phyloP scores from a whole-genome alignment of 495 filamentous ascomycete species.

The Glarea lozoyensis region DNA sequence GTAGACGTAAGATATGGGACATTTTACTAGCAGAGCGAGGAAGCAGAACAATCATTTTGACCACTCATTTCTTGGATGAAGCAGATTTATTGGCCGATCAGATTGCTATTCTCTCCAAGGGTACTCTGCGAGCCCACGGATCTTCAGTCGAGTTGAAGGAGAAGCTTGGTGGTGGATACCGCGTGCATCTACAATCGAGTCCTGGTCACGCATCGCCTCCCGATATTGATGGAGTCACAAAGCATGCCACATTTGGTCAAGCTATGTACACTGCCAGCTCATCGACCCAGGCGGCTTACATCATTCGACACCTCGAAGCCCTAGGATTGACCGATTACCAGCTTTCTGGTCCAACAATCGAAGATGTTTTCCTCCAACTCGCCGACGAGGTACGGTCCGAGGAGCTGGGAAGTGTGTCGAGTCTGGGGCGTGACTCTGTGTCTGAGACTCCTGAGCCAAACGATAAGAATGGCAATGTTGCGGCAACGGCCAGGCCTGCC shows the following conservation, averaged over 20 bases:
- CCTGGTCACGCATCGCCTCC: slow-evolving; percentile 37
- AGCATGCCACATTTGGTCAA: slow-evolving; percentile 54
- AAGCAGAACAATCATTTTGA: slow-evolving; percentile 67
- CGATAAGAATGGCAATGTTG: slow-evolving; percentile 4
- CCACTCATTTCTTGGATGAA: slow-evolving; percentile 78
- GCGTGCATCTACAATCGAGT: slow-evolving; percentile 57
- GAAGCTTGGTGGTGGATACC: slow-evolving; percentile 63
- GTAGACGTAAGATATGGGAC: slow-evolving; percentile 79
- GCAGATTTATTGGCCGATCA: slow-evolving; percentile 69
- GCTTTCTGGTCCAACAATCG: slow-evolving; percentile 76
- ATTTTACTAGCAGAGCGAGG: slow-evolving; percentile 77
- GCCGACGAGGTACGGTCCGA: slow-evolving; percentile 68
- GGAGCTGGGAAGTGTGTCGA: slow-evolving; percentile 25
- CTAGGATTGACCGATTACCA: slow-evolving; percentile 59
- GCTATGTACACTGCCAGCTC: slow-evolving; percentile 58
- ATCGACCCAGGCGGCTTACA: slow-evolving; percentile 50
- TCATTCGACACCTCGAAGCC: slow-evolving; percentile 59
- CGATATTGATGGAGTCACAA: slow-evolving; percentile 42
- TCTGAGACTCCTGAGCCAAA: background rate
- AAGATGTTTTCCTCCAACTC: slow-evolving; percentile 78
- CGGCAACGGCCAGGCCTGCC: background rate
- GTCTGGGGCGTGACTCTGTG: slow-evolving; percentile 3
- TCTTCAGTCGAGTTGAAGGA: slow-evolving; percentile 73
- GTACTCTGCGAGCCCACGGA: slow-evolving; percentile 58
- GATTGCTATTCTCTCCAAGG: slow-evolving; percentile 70